phyloP scores from a whole-genome alignment of 192 early-diverging fungal species.

The Diversispora eburnea region DNA sequence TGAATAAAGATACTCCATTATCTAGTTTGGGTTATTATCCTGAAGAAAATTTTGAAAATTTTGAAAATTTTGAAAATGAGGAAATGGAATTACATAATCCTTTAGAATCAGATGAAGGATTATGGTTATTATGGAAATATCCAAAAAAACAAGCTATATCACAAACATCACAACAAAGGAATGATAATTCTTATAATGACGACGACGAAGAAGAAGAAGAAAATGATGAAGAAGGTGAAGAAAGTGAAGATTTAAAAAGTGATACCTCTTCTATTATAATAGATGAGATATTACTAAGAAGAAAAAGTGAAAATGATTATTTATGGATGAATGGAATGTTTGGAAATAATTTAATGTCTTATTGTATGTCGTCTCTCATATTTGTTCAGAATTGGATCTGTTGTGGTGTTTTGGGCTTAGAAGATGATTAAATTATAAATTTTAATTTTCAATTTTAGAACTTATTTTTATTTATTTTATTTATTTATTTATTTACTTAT shows the following conservation, averaged over 20 bases:
- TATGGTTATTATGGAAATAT: constrained; percentile 24
- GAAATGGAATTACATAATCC: constrained; percentile 3
- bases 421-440: constrained; percentile 15
- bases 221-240: neutral
- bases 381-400: neutral
- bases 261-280: neutral
- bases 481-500: too few relatives aligned
- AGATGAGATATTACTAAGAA: constrained; percentile 12
- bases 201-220: neutral
- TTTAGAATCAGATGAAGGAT: constrained; percentile 25
- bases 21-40: constrained; percentile 10
- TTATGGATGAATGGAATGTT: constrained; percentile 5
- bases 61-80: neutral
- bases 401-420: constrained; percentile 3
- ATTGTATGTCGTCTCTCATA: neutral
- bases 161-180: neutral
- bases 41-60: neutral
- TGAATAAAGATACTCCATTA: neutral
- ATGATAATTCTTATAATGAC: neutral
- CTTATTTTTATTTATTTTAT: too few relatives aligned
- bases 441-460: too few relatives aligned
- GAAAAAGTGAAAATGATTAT: constrained; percentile 3
- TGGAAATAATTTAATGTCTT: neutral
- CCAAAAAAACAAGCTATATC: neutral
- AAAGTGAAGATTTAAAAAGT: neutral